Percentiles rank a stretch among this genome's conserved stretches.
These are phyloP conservation scores for Phyllosticta paracitricarpa DNA, from an alignment of 2,329 filamentous ascomycete genomes.

Conservation along the genomic window DNA sequence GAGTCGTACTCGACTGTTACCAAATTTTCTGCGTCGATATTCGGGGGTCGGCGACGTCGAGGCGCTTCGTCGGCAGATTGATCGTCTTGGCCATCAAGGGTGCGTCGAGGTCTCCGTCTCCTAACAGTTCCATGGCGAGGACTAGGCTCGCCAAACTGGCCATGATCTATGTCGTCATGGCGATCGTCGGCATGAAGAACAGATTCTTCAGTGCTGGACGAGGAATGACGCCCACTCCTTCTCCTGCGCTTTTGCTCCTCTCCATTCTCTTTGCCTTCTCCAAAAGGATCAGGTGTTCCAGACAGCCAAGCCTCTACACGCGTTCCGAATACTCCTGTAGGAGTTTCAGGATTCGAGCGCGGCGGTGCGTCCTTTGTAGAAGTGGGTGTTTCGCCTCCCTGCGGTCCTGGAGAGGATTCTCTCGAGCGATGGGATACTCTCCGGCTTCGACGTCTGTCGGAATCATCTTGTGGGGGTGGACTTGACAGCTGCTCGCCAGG, in stretches of 20 bases:
- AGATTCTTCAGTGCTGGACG: constrained; percentile 8
- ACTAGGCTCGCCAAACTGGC: neutral
- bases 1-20: constrained; percentile 9
- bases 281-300: constrained; percentile 45
- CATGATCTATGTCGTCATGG: neutral
- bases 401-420: neutral
- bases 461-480: neutral
- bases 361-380: constrained; percentile 13
- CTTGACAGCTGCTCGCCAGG: constrained; percentile 1
- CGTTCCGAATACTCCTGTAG: constrained; percentile 36
- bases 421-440: neutral
- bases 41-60: constrained; percentile 6
- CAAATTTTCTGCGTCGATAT: constrained; percentile 16
- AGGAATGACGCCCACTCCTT: constrained; percentile 2
- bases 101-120: constrained; percentile 20
- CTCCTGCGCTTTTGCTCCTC: constrained; percentile 2
- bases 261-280: constrained; percentile 31
- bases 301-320: constrained; percentile 55
- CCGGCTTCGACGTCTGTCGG: constrained; percentile 4
- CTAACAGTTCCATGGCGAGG: constrained; percentile 13
- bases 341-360: constrained; percentile 21
- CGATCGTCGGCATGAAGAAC: neutral
- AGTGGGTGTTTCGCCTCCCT: neutral
- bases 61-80: neutral
- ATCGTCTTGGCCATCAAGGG: constrained; percentile 20